Conservation (phyloP, 352 stramenopile genomes). For the Globisporangium yorkense region DNA sequence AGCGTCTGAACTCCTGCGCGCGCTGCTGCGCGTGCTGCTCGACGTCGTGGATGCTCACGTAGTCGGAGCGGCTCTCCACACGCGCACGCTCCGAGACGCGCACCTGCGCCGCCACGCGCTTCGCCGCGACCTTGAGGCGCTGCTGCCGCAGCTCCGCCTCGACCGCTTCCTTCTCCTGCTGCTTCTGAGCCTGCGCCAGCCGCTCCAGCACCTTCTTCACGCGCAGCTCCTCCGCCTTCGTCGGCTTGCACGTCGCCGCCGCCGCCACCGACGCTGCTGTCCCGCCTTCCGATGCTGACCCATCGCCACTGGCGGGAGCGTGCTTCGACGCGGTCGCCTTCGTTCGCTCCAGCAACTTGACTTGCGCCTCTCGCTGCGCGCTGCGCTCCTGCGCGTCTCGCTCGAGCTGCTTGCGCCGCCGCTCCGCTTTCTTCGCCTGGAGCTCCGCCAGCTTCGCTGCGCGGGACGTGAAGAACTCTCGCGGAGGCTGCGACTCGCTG, state of each 20-base stretch:
- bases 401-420: slow-evolving; percentile 29
- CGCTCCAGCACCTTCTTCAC: slow-evolving; percentile 39
- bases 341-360: slow-evolving; percentile 25
- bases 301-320: no score
- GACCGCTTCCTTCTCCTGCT: slow-evolving; percentile 23
- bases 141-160: slow-evolving; percentile 24
- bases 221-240: slow-evolving; percentile 51
- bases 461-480: slow-evolving; percentile 48
- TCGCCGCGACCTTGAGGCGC: slow-evolving; percentile 37
- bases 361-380: slow-evolving; percentile 22
- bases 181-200: slow-evolving; percentile 28
- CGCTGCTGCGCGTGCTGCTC: slow-evolving; percentile 43
- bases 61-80: slow-evolving; percentile 25
- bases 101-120: slow-evolving; percentile 51
- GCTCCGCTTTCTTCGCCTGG: slow-evolving; percentile 39
- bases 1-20: slow-evolving; percentile 45
- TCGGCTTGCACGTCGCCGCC: slow-evolving; percentile 15
- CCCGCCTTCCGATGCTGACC: slow-evolving; percentile 1
- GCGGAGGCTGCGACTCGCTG: slow-evolving; percentile 1
- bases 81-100: slow-evolving; percentile 39
- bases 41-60: slow-evolving; percentile 36
- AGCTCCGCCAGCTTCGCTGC: slow-evolving; percentile 32
- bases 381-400: slow-evolving; percentile 30
- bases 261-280: background rate
- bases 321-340: slow-evolving; percentile 11